Percentiles rank a stretch among this genome's conserved stretches.
These are phyloP conservation scores for Metschnikowia colocasiae DNA, from an alignment of 805 yeast species.

Conservation along the genomic window DNA sequence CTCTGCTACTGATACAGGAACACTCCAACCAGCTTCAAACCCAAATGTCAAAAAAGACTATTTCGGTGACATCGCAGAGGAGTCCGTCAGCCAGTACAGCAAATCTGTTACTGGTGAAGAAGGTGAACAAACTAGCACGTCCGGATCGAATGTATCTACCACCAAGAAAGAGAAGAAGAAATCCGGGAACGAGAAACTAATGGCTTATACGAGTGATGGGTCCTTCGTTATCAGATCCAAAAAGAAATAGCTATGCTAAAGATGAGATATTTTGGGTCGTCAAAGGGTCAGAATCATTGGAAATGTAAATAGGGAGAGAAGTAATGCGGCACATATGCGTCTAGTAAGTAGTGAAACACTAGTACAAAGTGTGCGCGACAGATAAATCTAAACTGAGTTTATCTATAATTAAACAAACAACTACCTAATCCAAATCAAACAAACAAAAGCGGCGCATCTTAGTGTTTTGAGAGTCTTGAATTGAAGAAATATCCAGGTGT, in stretches of 20 bases:
- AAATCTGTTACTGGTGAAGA: background rate
- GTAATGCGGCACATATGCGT: background rate
- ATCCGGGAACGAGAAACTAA: conserved; percentile 27
- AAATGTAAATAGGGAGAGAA: background rate
- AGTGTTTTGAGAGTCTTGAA: too few relatives aligned
- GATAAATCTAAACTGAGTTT: background rate
- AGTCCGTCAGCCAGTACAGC: background rate
- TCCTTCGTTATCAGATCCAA: conserved; percentile 36
- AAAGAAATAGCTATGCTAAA: conserved; percentile 12
- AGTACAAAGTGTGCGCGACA: conserved; percentile 1
- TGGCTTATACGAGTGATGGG: conserved; percentile 41
- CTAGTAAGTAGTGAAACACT: background rate
- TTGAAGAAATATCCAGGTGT: too few relatives aligned
- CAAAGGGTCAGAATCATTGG: too few relatives aligned
- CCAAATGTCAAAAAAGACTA: conserved; percentile 11
- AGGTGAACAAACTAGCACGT: background rate
- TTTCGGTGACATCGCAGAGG: conserved; percentile 9
- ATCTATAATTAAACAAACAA: background rate
- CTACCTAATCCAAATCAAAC: too few relatives aligned
- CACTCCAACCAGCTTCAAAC: conserved; percentile 12
- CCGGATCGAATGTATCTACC: conserved; percentile 3
- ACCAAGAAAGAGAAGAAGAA: conserved; percentile 7
- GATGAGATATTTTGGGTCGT: background rate
- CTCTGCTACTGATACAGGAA: conserved; percentile 3
- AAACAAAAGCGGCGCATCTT: too few relatives aligned